A percentile compares a stretch with the other conserved stretches of the same genome.
Conservation (phyloP, 2,329 filamentous ascomycete genomes). For the Nothopassalora personata region DNA sequence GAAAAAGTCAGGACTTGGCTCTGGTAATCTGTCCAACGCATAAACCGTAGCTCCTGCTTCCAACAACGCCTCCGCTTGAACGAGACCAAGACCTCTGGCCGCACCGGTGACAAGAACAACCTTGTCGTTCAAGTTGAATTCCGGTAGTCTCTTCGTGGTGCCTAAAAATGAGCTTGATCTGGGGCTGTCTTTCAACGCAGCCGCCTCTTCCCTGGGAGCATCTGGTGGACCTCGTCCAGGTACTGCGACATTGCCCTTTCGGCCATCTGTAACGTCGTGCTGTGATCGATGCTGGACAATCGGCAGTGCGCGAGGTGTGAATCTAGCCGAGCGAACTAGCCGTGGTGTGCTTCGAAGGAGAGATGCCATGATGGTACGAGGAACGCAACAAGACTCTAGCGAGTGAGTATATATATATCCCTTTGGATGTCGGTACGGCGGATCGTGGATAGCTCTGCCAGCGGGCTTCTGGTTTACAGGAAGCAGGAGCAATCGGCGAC, state of each 20-base stretch:
- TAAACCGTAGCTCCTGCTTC: slow-evolving; percentile 72
- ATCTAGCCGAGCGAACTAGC: slow-evolving; percentile 12
- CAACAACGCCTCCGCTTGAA: slow-evolving; percentile 65
- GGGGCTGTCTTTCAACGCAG: slow-evolving; percentile 28
- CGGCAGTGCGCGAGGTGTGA: slow-evolving; percentile 9
- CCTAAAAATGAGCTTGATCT: slow-evolving; percentile 31
- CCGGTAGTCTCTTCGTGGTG: slow-evolving; percentile 52
- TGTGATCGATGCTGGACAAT: slow-evolving; percentile 19
- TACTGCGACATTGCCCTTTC: slow-evolving; percentile 28
- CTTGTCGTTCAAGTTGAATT: slow-evolving; percentile 70
- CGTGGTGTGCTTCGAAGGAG: slow-evolving; percentile 19
- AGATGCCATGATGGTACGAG: slow-evolving; percentile 13
- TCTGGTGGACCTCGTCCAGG: slow-evolving; percentile 27
- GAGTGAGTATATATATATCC: background rate
- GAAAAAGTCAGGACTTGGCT: slow-evolving; percentile 59
- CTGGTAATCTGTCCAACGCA: slow-evolving; percentile 57
- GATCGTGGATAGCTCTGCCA: background rate
- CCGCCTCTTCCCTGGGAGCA: slow-evolving; percentile 30
- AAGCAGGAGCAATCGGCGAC: background rate
- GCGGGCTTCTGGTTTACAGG: background rate
- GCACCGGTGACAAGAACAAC: slow-evolving; percentile 64
- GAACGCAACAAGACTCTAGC: background rate
- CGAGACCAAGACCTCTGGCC: slow-evolving; percentile 66
- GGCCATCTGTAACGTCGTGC: slow-evolving; percentile 29
- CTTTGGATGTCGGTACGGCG: background rate